Evolutionary conservation across 1,284 basidiomycete genomes (phyloP).

Genomic region (Entoloma clypeatum): DNA sequence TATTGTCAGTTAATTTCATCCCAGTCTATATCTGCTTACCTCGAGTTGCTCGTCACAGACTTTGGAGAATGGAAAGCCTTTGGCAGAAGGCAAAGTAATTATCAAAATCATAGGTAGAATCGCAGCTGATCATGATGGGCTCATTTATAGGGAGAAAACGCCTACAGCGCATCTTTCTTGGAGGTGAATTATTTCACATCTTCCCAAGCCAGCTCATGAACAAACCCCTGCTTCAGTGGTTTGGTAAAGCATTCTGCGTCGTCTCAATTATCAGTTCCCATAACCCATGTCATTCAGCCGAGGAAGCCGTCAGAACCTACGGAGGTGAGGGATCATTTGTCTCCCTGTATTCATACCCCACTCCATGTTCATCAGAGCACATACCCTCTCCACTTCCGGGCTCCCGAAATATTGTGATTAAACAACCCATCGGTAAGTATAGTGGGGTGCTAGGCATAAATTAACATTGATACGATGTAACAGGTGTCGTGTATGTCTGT

Average conservation of each 20-base stretch:
- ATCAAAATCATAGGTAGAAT: neutral
- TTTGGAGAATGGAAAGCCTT: constrained; percentile 89
- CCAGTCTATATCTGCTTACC: constrained; percentile 23
- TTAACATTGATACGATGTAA: constrained; percentile 2
- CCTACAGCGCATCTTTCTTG: constrained; percentile 81
- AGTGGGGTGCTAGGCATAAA: neutral
- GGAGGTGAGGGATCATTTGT: constrained; percentile 54
- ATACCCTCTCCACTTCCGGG: constrained; percentile 76
- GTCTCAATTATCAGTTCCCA: neutral
- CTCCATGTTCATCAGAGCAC: constrained; percentile 49
- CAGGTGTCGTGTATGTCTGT: constrained; percentile 31
- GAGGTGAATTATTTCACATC: constrained; percentile 51
- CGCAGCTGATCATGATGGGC: constrained; percentile 3
- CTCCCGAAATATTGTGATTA: constrained; percentile 86
- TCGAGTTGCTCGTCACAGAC: constrained; percentile 47
- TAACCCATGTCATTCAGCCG: constrained; percentile 47
- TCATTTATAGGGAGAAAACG: constrained; percentile 63
- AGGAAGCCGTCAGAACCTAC: constrained; percentile 83
- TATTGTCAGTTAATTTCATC: constrained; percentile 51
- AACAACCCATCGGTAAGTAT: constrained; percentile 83
- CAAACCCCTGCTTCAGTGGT: constrained; percentile 52
- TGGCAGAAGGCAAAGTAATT: constrained; percentile 72
- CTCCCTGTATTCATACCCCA: neutral
- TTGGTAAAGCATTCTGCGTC: constrained; percentile 51
- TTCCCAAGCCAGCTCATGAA: neutral